A percentile compares a stretch with the other conserved stretches of the same genome.
Evolutionary conservation across 352 stramenopile species (phyloP).

Genomic region (Globisporangium mamillatum): DNA sequence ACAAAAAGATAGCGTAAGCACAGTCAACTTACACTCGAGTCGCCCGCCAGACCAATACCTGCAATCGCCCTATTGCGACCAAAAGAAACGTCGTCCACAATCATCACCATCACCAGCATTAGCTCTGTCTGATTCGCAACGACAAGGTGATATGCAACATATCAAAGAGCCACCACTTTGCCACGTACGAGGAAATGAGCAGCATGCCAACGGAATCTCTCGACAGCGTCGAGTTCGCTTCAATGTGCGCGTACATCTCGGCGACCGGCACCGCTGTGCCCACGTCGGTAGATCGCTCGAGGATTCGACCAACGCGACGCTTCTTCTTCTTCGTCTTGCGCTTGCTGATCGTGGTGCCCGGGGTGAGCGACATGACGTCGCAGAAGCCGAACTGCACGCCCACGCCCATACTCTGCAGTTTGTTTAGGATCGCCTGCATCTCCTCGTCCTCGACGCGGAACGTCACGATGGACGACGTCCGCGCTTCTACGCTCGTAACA

Average conservation of each 20-base stretch:
- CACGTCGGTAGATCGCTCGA: conserved; percentile 77
- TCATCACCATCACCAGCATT: neutral
- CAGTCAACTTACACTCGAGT: conserved; percentile 45
- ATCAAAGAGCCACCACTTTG: neutral
- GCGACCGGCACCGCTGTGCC: conserved; percentile 80
- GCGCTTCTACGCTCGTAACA: conserved; percentile 79
- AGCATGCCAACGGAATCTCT: conserved; percentile 83
- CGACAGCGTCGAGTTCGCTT: conserved; percentile 78
- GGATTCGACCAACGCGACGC: conserved; percentile 59
- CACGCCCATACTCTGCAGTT: conserved; percentile 76
- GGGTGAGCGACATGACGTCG: conserved; percentile 87
- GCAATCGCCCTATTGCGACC: conserved; percentile 53
- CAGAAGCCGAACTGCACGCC: conserved; percentile 86
- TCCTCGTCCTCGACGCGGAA: conserved; percentile 83
- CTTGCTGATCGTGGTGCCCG: conserved; percentile 75
- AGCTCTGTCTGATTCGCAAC: neutral
- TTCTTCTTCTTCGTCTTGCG: conserved; percentile 48
- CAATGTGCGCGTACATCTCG: conserved; percentile 86
- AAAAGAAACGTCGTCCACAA: neutral
- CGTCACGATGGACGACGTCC: conserved; percentile 84
- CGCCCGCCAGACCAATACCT: conserved; percentile 73
- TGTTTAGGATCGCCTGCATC: conserved; percentile 83
- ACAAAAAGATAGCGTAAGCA: neutral
- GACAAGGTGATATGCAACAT: neutral
- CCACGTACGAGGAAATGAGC: conserved; percentile 78